These are phyloP conservation scores for Rhizoctonia solani DNA, from an alignment of 1,284 basidiomycete genomes.

Conservation along the genomic window DNA sequence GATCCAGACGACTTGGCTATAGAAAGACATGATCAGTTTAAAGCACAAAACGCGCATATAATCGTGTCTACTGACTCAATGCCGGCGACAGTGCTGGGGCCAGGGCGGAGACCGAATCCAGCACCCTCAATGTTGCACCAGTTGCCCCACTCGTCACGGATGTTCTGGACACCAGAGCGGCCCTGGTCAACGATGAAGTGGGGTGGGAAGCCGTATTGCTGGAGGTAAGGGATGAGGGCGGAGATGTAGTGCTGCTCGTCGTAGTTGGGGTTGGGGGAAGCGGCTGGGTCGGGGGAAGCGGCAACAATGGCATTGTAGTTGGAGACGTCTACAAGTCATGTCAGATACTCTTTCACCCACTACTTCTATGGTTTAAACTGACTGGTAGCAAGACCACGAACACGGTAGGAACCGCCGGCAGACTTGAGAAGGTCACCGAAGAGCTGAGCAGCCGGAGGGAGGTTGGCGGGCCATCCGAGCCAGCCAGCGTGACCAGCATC, in stretches of 20 bases:
- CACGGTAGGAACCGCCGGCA: constrained; percentile 56
- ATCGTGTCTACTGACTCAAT: constrained; percentile 44
- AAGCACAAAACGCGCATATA: constrained; percentile 54
- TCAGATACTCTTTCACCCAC: background rate
- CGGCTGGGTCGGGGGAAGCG: constrained; percentile 60
- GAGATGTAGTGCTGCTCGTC: constrained; percentile 66
- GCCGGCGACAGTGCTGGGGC: constrained; percentile 49
- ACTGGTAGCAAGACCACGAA: constrained; percentile 63
- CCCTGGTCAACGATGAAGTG: constrained; percentile 68
- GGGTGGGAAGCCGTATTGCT: constrained; percentile 53
- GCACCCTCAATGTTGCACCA: constrained; percentile 67
- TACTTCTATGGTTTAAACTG: background rate
- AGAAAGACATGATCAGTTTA: background rate
- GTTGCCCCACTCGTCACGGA: constrained; percentile 59
- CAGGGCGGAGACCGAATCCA: constrained; percentile 64
- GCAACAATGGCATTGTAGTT: constrained; percentile 65
- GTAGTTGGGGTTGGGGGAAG: constrained; percentile 61
- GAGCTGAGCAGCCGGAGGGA: constrained; percentile 59
- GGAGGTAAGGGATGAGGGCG: constrained; percentile 56
- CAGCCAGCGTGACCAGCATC: constrained; percentile 68
- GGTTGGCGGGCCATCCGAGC: constrained; percentile 69
- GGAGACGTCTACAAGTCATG: constrained; percentile 53
- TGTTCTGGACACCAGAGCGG: constrained; percentile 63
- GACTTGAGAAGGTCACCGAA: constrained; percentile 56
- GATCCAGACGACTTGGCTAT: constrained; percentile 58